phyloP scores from a whole-genome alignment of 768 basidiomycete species.

The Tylopilus cervinicoccineus region DNA sequence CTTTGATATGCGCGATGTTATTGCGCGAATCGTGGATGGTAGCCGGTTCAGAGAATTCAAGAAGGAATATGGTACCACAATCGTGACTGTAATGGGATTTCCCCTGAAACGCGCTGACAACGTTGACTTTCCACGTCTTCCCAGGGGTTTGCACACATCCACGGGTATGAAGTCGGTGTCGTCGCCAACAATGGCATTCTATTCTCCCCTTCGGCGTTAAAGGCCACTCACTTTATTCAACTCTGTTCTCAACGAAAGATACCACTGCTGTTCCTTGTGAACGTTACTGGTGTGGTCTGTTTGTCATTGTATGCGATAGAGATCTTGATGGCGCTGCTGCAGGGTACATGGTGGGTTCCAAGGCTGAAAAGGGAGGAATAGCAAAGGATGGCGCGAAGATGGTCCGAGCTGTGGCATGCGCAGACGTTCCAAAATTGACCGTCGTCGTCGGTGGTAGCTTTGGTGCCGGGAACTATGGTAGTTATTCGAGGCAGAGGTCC shows the following conservation, averaged over 20 bases:
- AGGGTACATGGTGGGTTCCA: slow-evolving; percentile 96
- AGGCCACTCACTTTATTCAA: slow-evolving; percentile 94
- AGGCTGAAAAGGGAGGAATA: slow-evolving; percentile 91
- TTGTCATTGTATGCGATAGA: neutral
- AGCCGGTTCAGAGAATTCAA: slow-evolving; percentile 94
- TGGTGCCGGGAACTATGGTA: slow-evolving; percentile 93
- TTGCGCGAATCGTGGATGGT: slow-evolving; percentile 88
- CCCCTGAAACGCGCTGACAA: neutral
- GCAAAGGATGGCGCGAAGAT: slow-evolving; percentile 95
- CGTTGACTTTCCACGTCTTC: slow-evolving; percentile 6
- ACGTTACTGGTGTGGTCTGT: slow-evolving; percentile 67
- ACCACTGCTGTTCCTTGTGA: slow-evolving; percentile 89
- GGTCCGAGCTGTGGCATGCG: slow-evolving; percentile 92
- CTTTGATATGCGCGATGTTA: slow-evolving; percentile 93
- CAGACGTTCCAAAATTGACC: slow-evolving; percentile 91
- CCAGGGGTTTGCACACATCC: slow-evolving; percentile 85
- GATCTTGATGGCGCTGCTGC: slow-evolving; percentile 16
- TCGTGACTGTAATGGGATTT: slow-evolving; percentile 65
- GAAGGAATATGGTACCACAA: slow-evolving; percentile 88
- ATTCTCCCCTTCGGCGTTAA: slow-evolving; percentile 89
- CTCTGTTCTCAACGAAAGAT: slow-evolving; percentile 89
- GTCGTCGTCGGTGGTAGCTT: slow-evolving; percentile 92
- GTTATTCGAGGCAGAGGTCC: slow-evolving; percentile 4
- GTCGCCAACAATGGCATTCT: slow-evolving; percentile 94
- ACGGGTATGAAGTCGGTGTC: slow-evolving; percentile 88